These are phyloP conservation scores for Azolla pinnata DNA, from an alignment of 75 land plant genomes.

Conservation along the genomic window DNA sequence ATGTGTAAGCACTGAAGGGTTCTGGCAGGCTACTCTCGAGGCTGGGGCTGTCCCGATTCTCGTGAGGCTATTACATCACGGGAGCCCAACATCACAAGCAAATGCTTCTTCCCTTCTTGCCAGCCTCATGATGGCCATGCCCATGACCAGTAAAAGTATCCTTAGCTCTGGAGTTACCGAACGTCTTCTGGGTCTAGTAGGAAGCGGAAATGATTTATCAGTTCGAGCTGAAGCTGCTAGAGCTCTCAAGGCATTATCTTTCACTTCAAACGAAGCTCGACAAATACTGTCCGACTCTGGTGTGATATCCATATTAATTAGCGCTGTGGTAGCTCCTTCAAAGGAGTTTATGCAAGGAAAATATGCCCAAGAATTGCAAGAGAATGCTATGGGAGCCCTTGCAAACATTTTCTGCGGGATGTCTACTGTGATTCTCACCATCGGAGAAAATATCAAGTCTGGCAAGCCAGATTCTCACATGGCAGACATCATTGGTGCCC, in stretches of 20 bases:
- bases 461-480: slow-evolving; percentile 14
- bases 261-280: slow-evolving; percentile 22
- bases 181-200: slow-evolving; percentile 31
- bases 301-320: slow-evolving; percentile 26
- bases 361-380: slow-evolving; percentile 31
- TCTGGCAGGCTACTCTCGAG: slow-evolving; percentile 33
- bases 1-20: slow-evolving; percentile 36
- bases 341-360: slow-evolving; percentile 29
- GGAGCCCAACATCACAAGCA: slow-evolving; percentile 26
- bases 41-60: slow-evolving; percentile 36
- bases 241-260: slow-evolving; percentile 31
- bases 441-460: slow-evolving; percentile 21
- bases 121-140: slow-evolving; percentile 30
- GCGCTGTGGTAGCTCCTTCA: slow-evolving; percentile 35
- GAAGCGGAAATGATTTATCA: slow-evolving; percentile 22
- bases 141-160: slow-evolving; percentile 24
- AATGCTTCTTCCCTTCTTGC: slow-evolving; percentile 41
- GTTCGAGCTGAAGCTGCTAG: slow-evolving; percentile 48
- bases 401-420: slow-evolving; percentile 37
- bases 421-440: slow-evolving; percentile 28
- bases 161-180: slow-evolving; percentile 18
- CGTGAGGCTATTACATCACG: slow-evolving; percentile 17
- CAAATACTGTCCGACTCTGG: slow-evolving; percentile 27
- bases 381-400: slow-evolving; percentile 40
- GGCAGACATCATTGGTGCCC: slow-evolving; percentile 36